phyloP scores from a whole-genome alignment of 169 alveolate genomes.

The Plasmodium adleri region DNA sequence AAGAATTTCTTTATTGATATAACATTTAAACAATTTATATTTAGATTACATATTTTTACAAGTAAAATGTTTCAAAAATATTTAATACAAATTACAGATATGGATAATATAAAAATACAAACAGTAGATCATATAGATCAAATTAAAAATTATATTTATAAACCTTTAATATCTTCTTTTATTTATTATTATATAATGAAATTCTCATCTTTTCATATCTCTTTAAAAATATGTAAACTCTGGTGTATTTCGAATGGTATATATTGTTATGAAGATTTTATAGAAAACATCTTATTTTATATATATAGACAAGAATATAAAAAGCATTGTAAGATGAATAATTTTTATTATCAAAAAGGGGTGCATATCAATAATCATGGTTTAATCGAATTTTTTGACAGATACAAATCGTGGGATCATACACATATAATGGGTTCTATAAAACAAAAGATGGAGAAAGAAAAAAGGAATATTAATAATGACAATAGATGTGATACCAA shows the following conservation, averaged over 20 bases:
- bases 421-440: neutral
- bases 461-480: neutral
- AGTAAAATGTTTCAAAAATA: constrained; percentile 26
- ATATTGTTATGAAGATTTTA: constrained; percentile 6
- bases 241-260: constrained; percentile 37
- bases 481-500: neutral
- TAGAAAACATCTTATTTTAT: constrained; percentile 36
- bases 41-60: constrained; percentile 29
- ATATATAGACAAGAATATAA: constrained; percentile 25
- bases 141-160: constrained; percentile 15
- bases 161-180: constrained; percentile 42
- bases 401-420: too few relatives aligned
- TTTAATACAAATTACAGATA: constrained; percentile 31
- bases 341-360: neutral
- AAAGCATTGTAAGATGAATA: constrained; percentile 4
- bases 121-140: constrained; percentile 11
- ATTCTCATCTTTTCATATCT: constrained; percentile 32
- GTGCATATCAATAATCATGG: neutral
- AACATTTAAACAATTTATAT: neutral
- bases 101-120: constrained; percentile 21
- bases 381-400: neutral
- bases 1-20: constrained; percentile 26
- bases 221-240: constrained; percentile 44
- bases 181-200: constrained; percentile 34
- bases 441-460: neutral